Base-by-base conservation (phyloP, 768 basidiomycete species). In the Suillus variegatus region DNA sequence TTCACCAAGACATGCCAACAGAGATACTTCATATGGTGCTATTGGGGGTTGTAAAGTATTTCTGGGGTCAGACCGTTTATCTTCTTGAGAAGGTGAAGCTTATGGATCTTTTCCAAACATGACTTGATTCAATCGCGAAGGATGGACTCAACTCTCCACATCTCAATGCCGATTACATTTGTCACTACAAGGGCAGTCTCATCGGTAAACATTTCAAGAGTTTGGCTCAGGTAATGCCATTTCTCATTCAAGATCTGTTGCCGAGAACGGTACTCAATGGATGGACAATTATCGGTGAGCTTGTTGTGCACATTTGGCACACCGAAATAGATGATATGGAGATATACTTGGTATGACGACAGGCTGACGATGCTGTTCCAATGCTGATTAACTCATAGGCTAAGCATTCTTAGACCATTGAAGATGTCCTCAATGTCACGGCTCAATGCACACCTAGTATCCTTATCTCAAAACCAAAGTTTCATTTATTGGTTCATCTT, bases 231-330 rank as follows among this genome's bases (percentile, higher is more conserved):
- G 70, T 76, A 0, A 79, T 75, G 65, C 69, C 74, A 0, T 74
- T 69, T 51, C 61, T 74, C 0, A 63, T 79, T 0, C 72, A 81
- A 22, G 75, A 79, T 22, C 70, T 84, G 6, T 69, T 76, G 0
- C 67, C 71, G 7, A 3, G 41, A 0, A 44, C 6, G 2, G 71
- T 74, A 1, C 76, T 81, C 35, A 1, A 36, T 36, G 35, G 35
- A 9, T 36, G 35, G 35, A 7, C 35, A 6, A 9, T 36, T 36
- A 36, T 36, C 35, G 79, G 79, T 0, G 71, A 75, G 12, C 74
- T 84, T 0, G 56, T 73, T 0, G 77, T 81, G 0, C 70, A 82
- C 0, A 68, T 84, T 0, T 85, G 84, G 84, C 67, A 81, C 12
- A 74, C 76, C 0, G 74, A 77, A 65, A 84, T 84, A 20, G 52